Base-by-base conservation (phyloP, 2,329 filamentous ascomycete genomes). In the Gnomoniopsis sp. region DNA sequence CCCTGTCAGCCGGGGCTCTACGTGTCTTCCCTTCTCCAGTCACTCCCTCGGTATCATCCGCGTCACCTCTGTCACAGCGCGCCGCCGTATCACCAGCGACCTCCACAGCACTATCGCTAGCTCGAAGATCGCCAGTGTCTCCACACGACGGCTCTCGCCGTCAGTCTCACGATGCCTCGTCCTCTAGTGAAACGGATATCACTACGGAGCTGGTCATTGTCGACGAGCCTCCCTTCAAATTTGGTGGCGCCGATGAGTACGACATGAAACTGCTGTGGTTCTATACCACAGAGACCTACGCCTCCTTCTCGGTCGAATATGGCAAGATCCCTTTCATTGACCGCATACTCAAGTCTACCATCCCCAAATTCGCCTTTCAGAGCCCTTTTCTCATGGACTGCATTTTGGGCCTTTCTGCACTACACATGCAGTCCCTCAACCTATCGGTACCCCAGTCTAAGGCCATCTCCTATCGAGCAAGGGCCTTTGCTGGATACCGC, bases 211-310 rank as follows among this genome's bases (percentile, higher is more conserved):
- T 71, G 49, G 68, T 66, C 63, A 49, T 71, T 21, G 51, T 72
- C 46, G 58, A 65, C 11, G 72, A 77, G 58, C 76, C 75, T 11
- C 58, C 74, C 11, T 75, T 73, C 59, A 64, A 67, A 11, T 70
- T 77, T 1, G 58, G 60, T 1, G 68, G 67, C 14, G 67, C 73
- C 53, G 69, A 75, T 44, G 70, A 73, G 34, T 63, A 71, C 26
- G 80, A 84, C 60, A 80, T 85, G 78, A 78, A 75, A 62, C 74
- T 84, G 44, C 65, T 85, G 7, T 84, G 81, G 80, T 81, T 82
- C 65, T 85, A 82, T 65, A 79, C 78, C 14, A 72, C 71, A 10
- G 67, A 75, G 34, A 80, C 79, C 10, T 79, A 71, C 62, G 60
- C 69, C 2, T 78, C 78, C 15, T 81, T 84, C 65, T 73, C 77